Conservation (phyloP, 1,284 basidiomycete species). For the Ustilago tritici region DNA sequence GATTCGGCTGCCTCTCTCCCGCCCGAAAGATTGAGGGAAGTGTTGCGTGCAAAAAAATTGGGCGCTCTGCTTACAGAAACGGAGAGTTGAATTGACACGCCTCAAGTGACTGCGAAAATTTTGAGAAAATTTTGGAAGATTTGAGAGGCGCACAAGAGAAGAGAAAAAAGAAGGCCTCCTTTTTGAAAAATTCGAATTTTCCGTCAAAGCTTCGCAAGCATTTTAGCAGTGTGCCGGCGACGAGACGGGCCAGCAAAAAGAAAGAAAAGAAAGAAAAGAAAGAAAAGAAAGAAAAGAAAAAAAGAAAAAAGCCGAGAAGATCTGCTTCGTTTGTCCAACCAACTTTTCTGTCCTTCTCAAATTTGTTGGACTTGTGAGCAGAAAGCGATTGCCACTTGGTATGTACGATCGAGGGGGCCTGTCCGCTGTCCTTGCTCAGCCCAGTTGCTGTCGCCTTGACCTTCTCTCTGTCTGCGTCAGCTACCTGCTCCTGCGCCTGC, state of each 20-base stretch:
- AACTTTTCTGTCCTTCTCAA: conserved; percentile 7
- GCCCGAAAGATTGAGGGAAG: no score
- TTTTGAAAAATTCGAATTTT: conserved; percentile 40
- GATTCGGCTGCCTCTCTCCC: no score
- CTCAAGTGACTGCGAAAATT: no score
- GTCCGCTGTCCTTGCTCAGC: neutral
- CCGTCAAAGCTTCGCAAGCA: neutral
- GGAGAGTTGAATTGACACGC: no score
- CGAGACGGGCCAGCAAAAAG: no score
- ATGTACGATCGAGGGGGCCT: no score
- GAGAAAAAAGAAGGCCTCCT: neutral
- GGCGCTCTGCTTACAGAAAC: no score
- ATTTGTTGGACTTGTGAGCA: neutral
- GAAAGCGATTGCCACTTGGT: conserved; percentile 9
- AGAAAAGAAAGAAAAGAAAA: neutral
- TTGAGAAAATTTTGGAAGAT: neutral
- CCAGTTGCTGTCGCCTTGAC: conserved; percentile 3
- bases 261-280: no score
- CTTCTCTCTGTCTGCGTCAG: no score
- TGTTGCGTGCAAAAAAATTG: no score
- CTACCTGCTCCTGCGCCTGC: neutral
- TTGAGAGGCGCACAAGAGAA: neutral
- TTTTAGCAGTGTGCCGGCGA: conserved; percentile 4
- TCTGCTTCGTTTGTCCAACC: conserved; percentile 12
- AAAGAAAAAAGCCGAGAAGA: conserved; percentile 13